Evolutionary conservation across 2,329 filamentous ascomycete species (phyloP).

Genomic region (Graphilbum sp.): DNA sequence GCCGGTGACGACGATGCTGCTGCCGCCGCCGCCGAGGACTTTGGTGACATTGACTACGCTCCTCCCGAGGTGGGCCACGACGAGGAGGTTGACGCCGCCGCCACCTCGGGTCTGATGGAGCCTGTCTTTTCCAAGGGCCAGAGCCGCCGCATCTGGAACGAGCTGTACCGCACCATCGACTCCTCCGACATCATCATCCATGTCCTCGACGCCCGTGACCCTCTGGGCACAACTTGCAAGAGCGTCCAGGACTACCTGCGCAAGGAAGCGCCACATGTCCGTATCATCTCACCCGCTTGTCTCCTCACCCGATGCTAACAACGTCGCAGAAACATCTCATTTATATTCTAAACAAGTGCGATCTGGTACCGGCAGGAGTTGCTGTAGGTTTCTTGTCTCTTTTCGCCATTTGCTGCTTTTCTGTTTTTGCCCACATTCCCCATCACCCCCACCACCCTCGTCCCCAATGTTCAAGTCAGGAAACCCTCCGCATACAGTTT

Average conservation of each 20-base stretch:
- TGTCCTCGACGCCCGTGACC: slow-evolving; percentile 78
- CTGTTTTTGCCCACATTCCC: slow-evolving; percentile 10
- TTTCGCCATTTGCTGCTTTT: background rate
- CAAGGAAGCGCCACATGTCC: slow-evolving; percentile 69
- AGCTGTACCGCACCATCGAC: slow-evolving; percentile 65
- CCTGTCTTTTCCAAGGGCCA: slow-evolving; percentile 91
- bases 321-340: slow-evolving; percentile 57
- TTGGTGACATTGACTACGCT: slow-evolving; percentile 22
- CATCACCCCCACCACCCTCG: slow-evolving; percentile 11
- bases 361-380: slow-evolving; percentile 80
- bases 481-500: slow-evolving; percentile 46
- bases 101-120: slow-evolving; percentile 47
- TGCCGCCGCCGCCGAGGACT: slow-evolving; percentile 42
- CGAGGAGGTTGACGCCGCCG: slow-evolving; percentile 18
- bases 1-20: background rate
- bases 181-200: slow-evolving; percentile 95
- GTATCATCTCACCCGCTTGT: background rate
- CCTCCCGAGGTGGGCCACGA: slow-evolving; percentile 6
- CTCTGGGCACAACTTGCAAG: slow-evolving; percentile 74
- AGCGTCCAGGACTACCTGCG: slow-evolving; percentile 86
- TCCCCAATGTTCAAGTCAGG: slow-evolving; percentile 71
- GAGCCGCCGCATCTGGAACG: slow-evolving; percentile 93
- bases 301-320: no score
- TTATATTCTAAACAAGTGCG: slow-evolving; percentile 81
- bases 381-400: slow-evolving; percentile 55